A percentile compares a stretch with the other conserved stretches of the same genome.
These are phyloP conservation scores for Periconia sp. DNA, from an alignment of 2,329 filamentous ascomycete genomes.

Conservation along the genomic window DNA sequence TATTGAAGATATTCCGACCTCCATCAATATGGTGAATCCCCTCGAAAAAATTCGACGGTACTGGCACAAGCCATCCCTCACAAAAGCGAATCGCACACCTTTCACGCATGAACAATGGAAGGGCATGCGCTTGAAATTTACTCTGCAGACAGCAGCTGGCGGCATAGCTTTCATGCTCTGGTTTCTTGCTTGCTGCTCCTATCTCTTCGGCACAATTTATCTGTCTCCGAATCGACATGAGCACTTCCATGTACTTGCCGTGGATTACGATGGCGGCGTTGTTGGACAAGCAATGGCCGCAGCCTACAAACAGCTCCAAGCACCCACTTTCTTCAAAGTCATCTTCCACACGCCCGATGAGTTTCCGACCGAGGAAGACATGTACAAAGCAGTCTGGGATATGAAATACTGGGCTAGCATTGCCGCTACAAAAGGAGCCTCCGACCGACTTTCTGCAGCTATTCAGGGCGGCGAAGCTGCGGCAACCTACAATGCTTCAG, in stretches of 20 bases:
- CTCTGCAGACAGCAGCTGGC: constrained; percentile 16
- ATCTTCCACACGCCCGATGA: constrained; percentile 17
- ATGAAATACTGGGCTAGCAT: constrained; percentile 39
- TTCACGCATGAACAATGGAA: constrained; percentile 20
- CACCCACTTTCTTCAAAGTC: constrained; percentile 25
- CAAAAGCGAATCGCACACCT: constrained; percentile 17
- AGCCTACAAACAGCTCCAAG: constrained; percentile 28
- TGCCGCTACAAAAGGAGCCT: constrained; percentile 42
- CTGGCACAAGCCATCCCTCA: constrained; percentile 17
- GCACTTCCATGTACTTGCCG: constrained; percentile 31
- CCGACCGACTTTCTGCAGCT: constrained; percentile 43
- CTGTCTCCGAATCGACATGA: constrained; percentile 18
- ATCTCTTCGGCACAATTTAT: constrained; percentile 32
- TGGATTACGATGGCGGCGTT: constrained; percentile 36
- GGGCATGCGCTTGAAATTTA: constrained; percentile 18
- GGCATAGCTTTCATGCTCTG: constrained; percentile 26
- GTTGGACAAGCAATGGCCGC: constrained; percentile 24
- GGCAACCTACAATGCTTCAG: constrained; percentile 41
- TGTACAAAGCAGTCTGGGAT: constrained; percentile 29
- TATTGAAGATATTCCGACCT: too few relatives aligned
- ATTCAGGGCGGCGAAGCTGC: constrained; percentile 41
- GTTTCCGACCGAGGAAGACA: constrained; percentile 23
- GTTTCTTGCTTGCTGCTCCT: constrained; percentile 29
- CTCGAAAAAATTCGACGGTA: not conserved
- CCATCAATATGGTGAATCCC: not conserved